Base-by-base conservation (phyloP, 1,284 basidiomycete species). In the Ustilago curta region DNA sequence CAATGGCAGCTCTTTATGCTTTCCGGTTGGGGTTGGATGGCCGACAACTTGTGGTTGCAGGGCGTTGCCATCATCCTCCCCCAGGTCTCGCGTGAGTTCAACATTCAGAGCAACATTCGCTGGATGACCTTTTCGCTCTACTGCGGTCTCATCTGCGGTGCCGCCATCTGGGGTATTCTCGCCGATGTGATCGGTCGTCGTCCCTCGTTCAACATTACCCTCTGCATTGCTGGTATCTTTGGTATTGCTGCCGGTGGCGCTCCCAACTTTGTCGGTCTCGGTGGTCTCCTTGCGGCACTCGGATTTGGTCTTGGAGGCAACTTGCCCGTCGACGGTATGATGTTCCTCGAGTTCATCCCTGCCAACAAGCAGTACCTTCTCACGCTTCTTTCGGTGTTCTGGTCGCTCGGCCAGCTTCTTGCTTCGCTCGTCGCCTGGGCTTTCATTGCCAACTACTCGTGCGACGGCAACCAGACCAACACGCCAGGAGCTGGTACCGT, bases 301-400 rank as follows among this genome's bases (percentile, higher is more conserved):
- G 83, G 82, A 27, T 74, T 84, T 48, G 83, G 83, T 44, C 72
- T 84, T 21, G 83, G 83, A 8, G 82, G 83, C 23, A 81, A 80
- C 66, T 59, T 84, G 50, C 83, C 83, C 29, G 83, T 84, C 27
- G 83, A 84, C 65, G 83, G 83, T 16, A 84, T 83, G 81, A 78
- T 84, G 52, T 83, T 84, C 64, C 71, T 82, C 54, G 82, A 84
- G 50, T 84, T 84, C 50, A 70, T 84, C 19, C 83, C 83, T 5
- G 80, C 78, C 31, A 68, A 64, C 32, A 70, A 70, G 39, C 83
- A 84, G 65, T 77, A 83, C 51, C 76, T 83, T 6, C 65, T 84
- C 11, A 82, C 82, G 19, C 67, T 83, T 21, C 72, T 83, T 32
- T 83, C 81, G 25, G 79, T 84, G 62, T 84, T 84, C 58, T 84